Evolutionary conservation across 495 filamentous ascomycete species (phyloP), one percentile per base, ranked within the genome.

Genomic region (Oidiodendron maius): DNA sequence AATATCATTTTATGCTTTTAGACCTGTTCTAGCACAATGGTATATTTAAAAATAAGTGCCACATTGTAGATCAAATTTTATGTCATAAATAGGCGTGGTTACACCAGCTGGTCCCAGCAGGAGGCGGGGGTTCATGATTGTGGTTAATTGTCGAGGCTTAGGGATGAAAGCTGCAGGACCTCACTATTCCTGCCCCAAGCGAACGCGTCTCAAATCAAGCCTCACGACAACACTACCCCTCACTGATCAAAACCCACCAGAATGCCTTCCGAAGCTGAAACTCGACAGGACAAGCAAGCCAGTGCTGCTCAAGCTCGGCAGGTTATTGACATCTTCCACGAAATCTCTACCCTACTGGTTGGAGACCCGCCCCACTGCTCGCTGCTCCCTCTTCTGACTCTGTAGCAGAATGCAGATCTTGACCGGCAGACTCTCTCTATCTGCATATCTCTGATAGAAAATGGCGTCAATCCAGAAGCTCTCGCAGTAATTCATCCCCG

Each of bases 381-480:
- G 51, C 22, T 13, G 5, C 37, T 9, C 32, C 57, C 35, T 50
- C 39, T 22, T 20, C 40, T 12, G 20, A 9, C 21, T 30, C 42
- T n/a, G 20, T 3, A 20, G 6, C 53, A 96, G 93, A 96, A 97
- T 63, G 95, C 91, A 25, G 75, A 93, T 54, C 81, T 98, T 24
- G 89, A 95, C 64, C 80, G 93, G 16, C 84, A 86, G 30, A 88
- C 89, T 8, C 76, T 98, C 11, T 95, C 91, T 8, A 82, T 94
- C 46, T 98, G 93, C 61, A 91, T 97, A 46, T 95, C 89, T 36
- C 77, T 98, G 59, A 89, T 98, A 52, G 93, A 98, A 67, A 96
- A 96, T 64, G 94, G 94, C 4, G 88, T 96, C 9, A 95, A 94
- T 65, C 93, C 93, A 4, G 93, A 97, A 62, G 94, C 91, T 8